Conservation (phyloP, 1,284 basidiomycete species). For the Malassezia sp. region DNA sequence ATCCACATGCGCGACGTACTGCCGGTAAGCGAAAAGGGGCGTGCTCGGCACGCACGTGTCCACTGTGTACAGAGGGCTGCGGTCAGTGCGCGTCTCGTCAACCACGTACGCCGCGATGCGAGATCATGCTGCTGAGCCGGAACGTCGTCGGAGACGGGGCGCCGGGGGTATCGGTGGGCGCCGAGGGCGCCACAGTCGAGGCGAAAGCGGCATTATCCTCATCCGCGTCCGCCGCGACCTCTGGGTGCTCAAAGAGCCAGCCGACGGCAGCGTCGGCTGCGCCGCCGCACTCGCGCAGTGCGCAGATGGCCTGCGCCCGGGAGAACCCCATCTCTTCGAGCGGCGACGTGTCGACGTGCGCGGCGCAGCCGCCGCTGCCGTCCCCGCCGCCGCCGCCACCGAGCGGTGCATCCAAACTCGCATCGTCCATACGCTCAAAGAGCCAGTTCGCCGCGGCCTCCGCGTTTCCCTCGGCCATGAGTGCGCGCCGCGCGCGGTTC, state of each 20-base stretch:
- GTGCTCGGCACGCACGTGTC: conserved; percentile 3
- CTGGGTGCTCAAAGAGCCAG: conserved; percentile 93
- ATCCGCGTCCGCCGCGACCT: conserved; percentile 60
- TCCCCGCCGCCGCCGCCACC: conserved; percentile 22
- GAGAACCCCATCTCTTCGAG: conserved; percentile 91
- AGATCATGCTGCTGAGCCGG: conserved; percentile 12
- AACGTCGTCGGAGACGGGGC: not conserved
- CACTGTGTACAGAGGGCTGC: conserved; percentile 19
- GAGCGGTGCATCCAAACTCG: conserved; percentile 81
- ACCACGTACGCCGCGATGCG: conserved; percentile 11
- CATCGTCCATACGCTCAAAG: conserved; percentile 84
- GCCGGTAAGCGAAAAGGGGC: conserved; percentile 67
- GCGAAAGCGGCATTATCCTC: too few species aligned
- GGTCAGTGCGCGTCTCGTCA: too few species aligned
- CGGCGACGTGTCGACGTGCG: conserved; percentile 49
- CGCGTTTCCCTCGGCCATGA: conserved; percentile 73
- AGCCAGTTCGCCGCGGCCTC: conserved; percentile 91
- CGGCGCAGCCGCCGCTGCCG: too few species aligned
- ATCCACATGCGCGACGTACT: conserved; percentile 76
- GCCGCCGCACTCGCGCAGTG: conserved; percentile 68
- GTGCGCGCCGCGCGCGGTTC: conserved; percentile 50
- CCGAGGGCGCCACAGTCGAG: not conserved
- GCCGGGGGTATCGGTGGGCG: not conserved
- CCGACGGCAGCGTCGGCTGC: conserved; percentile 77
- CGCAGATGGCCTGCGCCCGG: conserved; percentile 69